Evolutionary conservation across 768 basidiomycete species (phyloP), one percentile per base, ranked within the genome.

Genomic region (Astraeus odoratus): DNA sequence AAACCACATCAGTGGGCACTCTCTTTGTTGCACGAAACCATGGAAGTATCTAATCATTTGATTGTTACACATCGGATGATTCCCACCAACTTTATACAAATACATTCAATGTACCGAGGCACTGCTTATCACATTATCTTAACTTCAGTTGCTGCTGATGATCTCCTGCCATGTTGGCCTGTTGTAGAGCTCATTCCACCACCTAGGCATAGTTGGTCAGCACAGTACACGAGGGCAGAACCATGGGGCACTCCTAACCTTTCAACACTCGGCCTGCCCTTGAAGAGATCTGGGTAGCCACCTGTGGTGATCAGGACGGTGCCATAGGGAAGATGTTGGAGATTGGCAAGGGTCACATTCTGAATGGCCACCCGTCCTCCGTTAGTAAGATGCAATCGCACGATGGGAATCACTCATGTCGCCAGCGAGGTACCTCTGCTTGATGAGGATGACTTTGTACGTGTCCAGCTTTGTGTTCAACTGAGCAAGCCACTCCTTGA

Each of bases 341-440:
- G 65, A 54, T 83, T 81, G 3, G 75, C 78, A 1, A 81, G 63
- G 6, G 77, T 79, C 42, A 83, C 18, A 23, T 60, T 53, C 66
- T 73, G 47, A 8, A 30, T 19, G 23, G n/a, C 10, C n/a, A 4
- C 4, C 16, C 4, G 4, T 15, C 22, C 22, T 39, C 13, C 2
- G 23, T 47, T 27, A 23, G 12, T 27, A 39, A 39, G 2, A 33
- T 19, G 15, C 12, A 8, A 23, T 1, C 0, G 1, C 0, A 5
- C 10, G 22, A 24, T 12, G 0, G 20, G 42, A 35, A n/a, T 12
- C 18, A 64, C 72, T 36, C 43, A 77, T 79, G 46, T 81, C 61
- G 2, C 81, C 81, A 42, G 73, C 78, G 10, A 80, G 54, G 49
- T 80, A 82, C 42, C 66, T 69, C 31, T 76, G 72, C 55, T 77